Evolutionary conservation across 768 basidiomycete species (phyloP).

Genomic region (Boletus vinaceobasis): DNA sequence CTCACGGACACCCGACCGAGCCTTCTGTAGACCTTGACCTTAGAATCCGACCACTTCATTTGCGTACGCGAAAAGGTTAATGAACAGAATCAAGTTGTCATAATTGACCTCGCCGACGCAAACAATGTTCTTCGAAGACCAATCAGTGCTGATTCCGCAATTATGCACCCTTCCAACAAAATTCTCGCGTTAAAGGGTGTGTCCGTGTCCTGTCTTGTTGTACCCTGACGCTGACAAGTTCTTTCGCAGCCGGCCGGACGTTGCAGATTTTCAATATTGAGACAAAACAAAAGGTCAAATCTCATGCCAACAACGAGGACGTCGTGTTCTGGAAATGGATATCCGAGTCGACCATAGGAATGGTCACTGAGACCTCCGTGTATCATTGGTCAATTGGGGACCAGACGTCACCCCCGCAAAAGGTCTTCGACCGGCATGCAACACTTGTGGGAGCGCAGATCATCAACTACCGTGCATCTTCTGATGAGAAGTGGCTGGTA

Average conservation of each 20-base stretch:
- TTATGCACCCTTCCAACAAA: conserved; percentile 97
- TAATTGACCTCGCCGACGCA: conserved; percentile 95
- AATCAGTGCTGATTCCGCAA: conserved; percentile 97
- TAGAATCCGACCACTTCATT: conserved; percentile 98
- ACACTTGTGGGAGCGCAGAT: conserved; percentile 95
- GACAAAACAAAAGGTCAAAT: conserved; percentile 96
- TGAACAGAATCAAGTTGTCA: conserved; percentile 97
- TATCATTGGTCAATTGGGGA: conserved; percentile 86
- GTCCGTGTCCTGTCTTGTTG: background rate
- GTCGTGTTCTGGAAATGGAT: conserved; percentile 99
- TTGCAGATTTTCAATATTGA: conserved; percentile 98
- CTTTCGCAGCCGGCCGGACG: conserved; percentile 74
- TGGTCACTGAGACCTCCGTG: conserved; percentile 92
- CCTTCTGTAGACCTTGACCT: conserved; percentile 71
- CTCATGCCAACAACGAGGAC: conserved; percentile 90
- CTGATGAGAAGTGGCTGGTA: conserved; percentile 97
- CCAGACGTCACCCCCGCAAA: conserved; percentile 74
- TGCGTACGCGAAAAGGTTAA: conserved; percentile 95
- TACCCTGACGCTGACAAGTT: conserved; percentile 2
- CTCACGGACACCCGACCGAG: background rate
- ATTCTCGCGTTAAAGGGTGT: conserved; percentile 91
- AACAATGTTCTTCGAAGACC: conserved; percentile 96
- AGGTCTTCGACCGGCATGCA: conserved; percentile 95
- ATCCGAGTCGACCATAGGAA: conserved; percentile 82
- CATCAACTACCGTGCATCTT: conserved; percentile 92